Evolutionary conservation across 768 basidiomycete species (phyloP), one percentile per base, ranked within the genome.

Genomic region (Cytidiella melzeri): DNA sequence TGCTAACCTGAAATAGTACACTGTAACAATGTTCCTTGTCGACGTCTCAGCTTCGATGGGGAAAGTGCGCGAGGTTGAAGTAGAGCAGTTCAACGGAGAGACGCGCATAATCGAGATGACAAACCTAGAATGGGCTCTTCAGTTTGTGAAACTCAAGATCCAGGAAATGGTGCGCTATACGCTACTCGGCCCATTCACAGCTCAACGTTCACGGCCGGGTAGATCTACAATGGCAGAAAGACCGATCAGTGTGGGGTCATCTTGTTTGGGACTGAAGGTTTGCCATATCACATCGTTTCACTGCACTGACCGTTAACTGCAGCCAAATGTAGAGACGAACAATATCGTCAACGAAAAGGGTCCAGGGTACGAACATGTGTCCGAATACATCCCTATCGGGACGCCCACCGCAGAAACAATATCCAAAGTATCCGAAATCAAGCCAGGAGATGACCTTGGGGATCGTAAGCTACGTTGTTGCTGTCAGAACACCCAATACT

Each of bases 241-340:
- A 97, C 94, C 9, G 94, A 95, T 61, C 83, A 91, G 61, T 91
- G 92, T 62, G 90, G 92, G n/a, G 79, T 97, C 24, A 76, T 96
- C 41, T 67, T 84, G 2, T 92, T 92, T 59, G 94, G 91, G n/a
- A 80, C 85, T 2, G 82, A 90, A 64, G 79, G 92, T 79, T 24
- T 44, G 58, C 40, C 30, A 15, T 34, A 34, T 34, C 15, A n/a
- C 18, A 37, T 37, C 12, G 36, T 11, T 11, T 18, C 18, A 37
- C 36, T 37, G 36, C 18, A 18, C 11, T n/a, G 18, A 37, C 18
- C 18, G 36, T 37, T 37, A 18, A 37, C 18, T 18, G 11, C 36
- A 37, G 12, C 12, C 36, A 37, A 37, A 18, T 37, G 21, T 13
- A 87, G 86, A 76, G 43, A 89, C 85, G 18, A 66, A 76, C 48